Base-by-base conservation (phyloP, 192 early-diverging fungal species). In the Jimgerdemannia lactiflua region DNA sequence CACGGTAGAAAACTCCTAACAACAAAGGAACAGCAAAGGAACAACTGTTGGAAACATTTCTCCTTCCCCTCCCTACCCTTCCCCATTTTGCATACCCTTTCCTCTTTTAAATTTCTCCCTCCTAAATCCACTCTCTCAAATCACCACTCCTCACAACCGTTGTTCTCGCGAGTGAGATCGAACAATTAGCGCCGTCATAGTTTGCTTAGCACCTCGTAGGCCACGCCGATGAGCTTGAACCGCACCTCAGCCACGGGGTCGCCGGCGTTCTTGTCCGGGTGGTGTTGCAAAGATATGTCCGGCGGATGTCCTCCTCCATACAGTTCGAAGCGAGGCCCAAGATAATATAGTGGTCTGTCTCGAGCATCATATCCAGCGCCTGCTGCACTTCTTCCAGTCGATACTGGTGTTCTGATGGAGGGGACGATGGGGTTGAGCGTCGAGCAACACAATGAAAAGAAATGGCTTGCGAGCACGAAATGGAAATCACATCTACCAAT, bases 291-390 rank as follows among this genome's bases (percentile, higher is more conserved):
- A 3, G 87, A 74, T 95, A 95, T 9, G 93, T 92, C 83, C 92
- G 92, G 74, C 93, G 93, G 75, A 95, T 91, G 64, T 91, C 92
- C 19, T 87, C 88, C 18, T 99, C 96, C 40, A 80, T 80, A 10
- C 96, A 94, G 64, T 86, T 83, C 80, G 92, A 93, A 8, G 81
- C 41, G 20, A 97, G 79, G 9, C 92, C 94, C 18, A 99, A 79
- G 72, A 98, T 94, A 81, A 96, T 92, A 83, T 99, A 99, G 77
- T 98, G 98, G 79, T 99, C 96, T 80, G 98, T 98, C 70, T 95
- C 90, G 82, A 92, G 83, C 19, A 94, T 86, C 70, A 89, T 87
- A 72, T 92, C 90, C 42, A 88, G 76, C 70, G 88, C 86, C 43
- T 87, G 71, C 80, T 95, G 87, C 4, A 94, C 92, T 66, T 82